These are phyloP conservation scores for Lactarius akahatsu DNA, from an alignment of 768 basidiomycete species.

Conservation along the genomic window DNA sequence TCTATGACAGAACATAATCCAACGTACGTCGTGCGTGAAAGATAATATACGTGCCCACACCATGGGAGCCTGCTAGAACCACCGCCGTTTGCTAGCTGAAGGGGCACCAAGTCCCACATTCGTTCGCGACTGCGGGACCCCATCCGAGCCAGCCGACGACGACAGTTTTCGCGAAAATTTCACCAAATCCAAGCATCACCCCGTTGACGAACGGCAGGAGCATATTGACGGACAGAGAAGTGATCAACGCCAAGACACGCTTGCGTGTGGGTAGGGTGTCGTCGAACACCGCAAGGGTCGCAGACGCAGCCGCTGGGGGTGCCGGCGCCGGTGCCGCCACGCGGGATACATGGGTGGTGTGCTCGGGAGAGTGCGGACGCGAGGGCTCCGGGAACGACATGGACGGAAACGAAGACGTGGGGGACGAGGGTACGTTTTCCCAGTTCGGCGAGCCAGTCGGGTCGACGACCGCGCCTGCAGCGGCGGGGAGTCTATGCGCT, in stretches of 20 bases:
- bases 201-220: constrained; percentile 89
- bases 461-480: constrained; percentile 25
- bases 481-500: constrained; percentile 1
- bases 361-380: constrained; percentile 45
- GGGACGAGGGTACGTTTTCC: constrained; percentile 59
- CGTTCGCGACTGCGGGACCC: constrained; percentile 36
- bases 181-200: constrained; percentile 95
- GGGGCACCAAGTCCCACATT: constrained; percentile 24
- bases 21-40: constrained; percentile 5
- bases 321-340: constrained; percentile 18
- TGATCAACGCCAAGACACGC: constrained; percentile 64
- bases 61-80: not conserved
- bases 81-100: not conserved
- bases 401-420: constrained; percentile 69
- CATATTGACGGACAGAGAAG: constrained; percentile 80
- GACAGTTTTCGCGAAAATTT: constrained; percentile 86
- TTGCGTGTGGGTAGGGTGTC: constrained; percentile 61
- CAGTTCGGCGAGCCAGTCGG: constrained; percentile 45
- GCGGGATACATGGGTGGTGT: constrained; percentile 30
- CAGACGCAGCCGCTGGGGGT: constrained; percentile 35
- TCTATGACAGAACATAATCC: constrained; percentile 21
- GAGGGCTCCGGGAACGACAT: constrained; percentile 68
- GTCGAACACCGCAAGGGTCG: constrained; percentile 72
- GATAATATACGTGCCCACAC: not conserved
- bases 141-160: constrained; percentile 54